Conservation (phyloP, 805 yeast species). For the Yamadazyma sp. region DNA sequence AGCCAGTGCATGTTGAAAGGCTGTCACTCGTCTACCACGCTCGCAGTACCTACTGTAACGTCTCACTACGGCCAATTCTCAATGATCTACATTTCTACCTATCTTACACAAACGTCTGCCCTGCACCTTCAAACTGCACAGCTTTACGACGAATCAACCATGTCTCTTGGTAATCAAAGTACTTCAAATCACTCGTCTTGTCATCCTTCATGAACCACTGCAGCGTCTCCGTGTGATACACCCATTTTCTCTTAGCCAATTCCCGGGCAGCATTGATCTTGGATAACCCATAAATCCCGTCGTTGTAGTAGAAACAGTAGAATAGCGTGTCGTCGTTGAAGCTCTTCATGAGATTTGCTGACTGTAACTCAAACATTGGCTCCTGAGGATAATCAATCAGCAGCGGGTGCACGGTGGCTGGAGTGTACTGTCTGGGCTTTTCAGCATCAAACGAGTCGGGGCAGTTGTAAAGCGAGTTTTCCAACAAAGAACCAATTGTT, state of each 20-base stretch:
- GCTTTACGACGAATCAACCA: constrained; percentile 51
- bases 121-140: not conserved
- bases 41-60: no score
- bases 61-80: no score
- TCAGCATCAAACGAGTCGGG: constrained; percentile 95
- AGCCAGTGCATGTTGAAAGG: no score
- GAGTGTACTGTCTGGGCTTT: constrained; percentile 71
- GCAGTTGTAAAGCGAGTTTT: constrained; percentile 78
- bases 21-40: no score
- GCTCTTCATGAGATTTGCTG: constrained; percentile 60
- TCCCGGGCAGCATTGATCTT: constrained; percentile 71
- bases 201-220: constrained; percentile 82
- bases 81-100: not conserved
- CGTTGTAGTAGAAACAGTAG: constrained; percentile 85
- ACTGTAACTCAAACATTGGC: constrained; percentile 66
- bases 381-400: constrained; percentile 88
- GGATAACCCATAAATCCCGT: constrained; percentile 32
- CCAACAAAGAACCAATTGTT: constrained; percentile 58
- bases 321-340: constrained; percentile 86
- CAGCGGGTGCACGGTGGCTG: constrained; percentile 84
- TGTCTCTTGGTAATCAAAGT: constrained; percentile 74
- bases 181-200: constrained; percentile 60
- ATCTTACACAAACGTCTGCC: constrained; percentile 8
- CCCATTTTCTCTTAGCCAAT: constrained; percentile 78
- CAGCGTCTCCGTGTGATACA: constrained; percentile 63